Conservation (phyloP, 2,329 filamentous ascomycete genomes). For the Paecilomyces sp. region DNA sequence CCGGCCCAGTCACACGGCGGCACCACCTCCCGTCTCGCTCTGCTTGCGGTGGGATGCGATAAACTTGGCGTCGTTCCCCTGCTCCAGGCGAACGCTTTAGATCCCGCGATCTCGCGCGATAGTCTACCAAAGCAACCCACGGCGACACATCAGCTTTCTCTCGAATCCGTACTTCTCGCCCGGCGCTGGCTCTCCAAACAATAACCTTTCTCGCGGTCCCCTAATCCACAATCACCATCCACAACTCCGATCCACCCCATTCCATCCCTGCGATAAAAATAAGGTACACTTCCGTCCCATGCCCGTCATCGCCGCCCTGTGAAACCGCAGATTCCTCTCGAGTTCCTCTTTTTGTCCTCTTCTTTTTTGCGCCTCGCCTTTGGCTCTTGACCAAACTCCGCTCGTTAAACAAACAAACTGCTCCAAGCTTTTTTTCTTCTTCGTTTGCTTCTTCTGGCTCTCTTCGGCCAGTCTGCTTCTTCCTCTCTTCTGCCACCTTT, state of each 20-base stretch:
- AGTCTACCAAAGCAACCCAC: constrained; percentile 1
- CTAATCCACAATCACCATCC: constrained; percentile 12
- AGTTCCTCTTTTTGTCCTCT: constrained; percentile 8
- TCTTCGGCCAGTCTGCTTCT: neutral
- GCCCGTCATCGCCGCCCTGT: constrained; percentile 5
- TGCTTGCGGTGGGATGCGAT: neutral
- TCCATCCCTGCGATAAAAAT: constrained; percentile 6
- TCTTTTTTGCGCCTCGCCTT: constrained; percentile 14
- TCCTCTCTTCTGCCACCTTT: constrained; percentile 5
- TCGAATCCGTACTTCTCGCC: neutral
- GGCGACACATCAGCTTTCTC: neutral
- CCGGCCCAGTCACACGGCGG: no score
- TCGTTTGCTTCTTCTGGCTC: neutral
- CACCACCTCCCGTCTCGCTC: neutral
- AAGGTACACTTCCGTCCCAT: constrained; percentile 3
- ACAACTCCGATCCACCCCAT: constrained; percentile 9
- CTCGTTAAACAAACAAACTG: constrained; percentile 6
- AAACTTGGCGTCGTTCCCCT: neutral
- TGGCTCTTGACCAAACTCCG: constrained; percentile 6
- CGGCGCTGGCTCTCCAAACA: neutral
- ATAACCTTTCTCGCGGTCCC: constrained; percentile 5
- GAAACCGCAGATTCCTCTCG: neutral
- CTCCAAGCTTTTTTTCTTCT: neutral
- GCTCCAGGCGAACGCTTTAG: constrained; percentile 7
- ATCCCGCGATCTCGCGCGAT: constrained; percentile 6